A percentile compares a stretch with the other conserved stretches of the same genome.
phyloP scores from a whole-genome alignment of 2,329 filamentous ascomycete species.

The Aspergillus sp. region DNA sequence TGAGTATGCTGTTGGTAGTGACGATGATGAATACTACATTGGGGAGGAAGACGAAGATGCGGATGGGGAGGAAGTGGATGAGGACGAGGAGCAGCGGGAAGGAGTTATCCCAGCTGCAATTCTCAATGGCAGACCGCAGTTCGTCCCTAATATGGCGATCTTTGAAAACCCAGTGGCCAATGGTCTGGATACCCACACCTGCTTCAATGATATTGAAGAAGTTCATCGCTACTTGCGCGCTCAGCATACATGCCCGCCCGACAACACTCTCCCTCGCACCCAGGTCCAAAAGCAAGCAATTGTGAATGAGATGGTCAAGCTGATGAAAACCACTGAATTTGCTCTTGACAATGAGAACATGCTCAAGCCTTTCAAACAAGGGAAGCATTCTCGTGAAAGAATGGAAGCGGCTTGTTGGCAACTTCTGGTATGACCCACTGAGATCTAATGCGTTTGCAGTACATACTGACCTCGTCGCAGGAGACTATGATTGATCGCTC shows the following conservation, averaged over 20 bases:
- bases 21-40: too few species aligned
- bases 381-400: slow-evolving; percentile 19
- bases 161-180: slow-evolving; percentile 10
- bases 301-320: slow-evolving; percentile 29
- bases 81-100: neutral
- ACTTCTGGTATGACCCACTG: slow-evolving; percentile 22
- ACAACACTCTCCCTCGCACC: slow-evolving; percentile 26
- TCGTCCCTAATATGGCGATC: neutral
- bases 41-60: neutral
- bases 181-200: slow-evolving; percentile 7
- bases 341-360: slow-evolving; percentile 31
- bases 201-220: slow-evolving; percentile 18
- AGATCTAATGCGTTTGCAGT: neutral
- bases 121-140: neutral
- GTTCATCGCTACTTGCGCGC: slow-evolving; percentile 10
- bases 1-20: neutral
- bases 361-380: slow-evolving; percentile 28
- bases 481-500: slow-evolving; percentile 25
- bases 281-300: slow-evolving; percentile 19
- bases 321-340: slow-evolving; percentile 28
- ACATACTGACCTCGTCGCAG: slow-evolving; percentile 11
- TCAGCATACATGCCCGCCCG: slow-evolving; percentile 3
- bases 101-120: neutral
- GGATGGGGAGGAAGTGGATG: neutral
- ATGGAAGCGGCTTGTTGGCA: slow-evolving; percentile 34